phyloP scores from a whole-genome alignment of 257 asterid species.

The Voacanga thouarsii region DNA sequence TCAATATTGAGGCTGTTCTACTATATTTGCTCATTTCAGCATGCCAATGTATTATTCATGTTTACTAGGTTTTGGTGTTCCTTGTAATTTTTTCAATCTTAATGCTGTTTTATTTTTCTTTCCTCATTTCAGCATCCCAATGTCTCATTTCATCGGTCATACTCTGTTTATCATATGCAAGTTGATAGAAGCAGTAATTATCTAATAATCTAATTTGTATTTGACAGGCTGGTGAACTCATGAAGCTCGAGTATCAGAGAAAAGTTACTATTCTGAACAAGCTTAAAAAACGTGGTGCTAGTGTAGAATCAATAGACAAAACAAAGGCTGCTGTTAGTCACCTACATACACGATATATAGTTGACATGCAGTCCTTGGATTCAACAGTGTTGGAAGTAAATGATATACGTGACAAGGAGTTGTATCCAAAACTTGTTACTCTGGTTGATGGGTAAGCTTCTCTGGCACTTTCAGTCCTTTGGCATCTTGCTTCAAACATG shows the following conservation, averaged over 20 bases:
- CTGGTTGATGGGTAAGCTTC: conserved; percentile 76
- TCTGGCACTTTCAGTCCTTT: background rate
- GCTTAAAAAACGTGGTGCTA: conserved; percentile 74
- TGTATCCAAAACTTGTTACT: conserved; percentile 80
- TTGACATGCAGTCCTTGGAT: conserved; percentile 96
- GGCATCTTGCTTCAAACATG: background rate
- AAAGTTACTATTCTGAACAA: conserved; percentile 68
- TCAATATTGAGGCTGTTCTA: background rate
- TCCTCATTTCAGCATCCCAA: background rate
- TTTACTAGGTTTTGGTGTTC: background rate
- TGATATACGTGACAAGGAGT: conserved; percentile 87
- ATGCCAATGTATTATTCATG: background rate
- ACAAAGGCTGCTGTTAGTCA: conserved; percentile 97
- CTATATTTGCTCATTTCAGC: background rate
- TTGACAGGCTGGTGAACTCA: conserved; percentile 76
- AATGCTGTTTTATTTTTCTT: background rate
- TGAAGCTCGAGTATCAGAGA: conserved; percentile 84
- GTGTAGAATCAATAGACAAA: conserved; percentile 80
- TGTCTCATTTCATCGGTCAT: background rate
- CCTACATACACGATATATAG: conserved; percentile 88
- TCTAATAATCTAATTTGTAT: background rate
- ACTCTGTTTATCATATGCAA: background rate
- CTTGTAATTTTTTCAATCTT: background rate
- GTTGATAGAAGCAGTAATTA: background rate
- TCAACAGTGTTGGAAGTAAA: conserved; percentile 87